A percentile compares a stretch with the other conserved stretches of the same genome.
Evolutionary conservation across 139 green algal genomes (phyloP).

Genomic region (Nannochloris sp.): DNA sequence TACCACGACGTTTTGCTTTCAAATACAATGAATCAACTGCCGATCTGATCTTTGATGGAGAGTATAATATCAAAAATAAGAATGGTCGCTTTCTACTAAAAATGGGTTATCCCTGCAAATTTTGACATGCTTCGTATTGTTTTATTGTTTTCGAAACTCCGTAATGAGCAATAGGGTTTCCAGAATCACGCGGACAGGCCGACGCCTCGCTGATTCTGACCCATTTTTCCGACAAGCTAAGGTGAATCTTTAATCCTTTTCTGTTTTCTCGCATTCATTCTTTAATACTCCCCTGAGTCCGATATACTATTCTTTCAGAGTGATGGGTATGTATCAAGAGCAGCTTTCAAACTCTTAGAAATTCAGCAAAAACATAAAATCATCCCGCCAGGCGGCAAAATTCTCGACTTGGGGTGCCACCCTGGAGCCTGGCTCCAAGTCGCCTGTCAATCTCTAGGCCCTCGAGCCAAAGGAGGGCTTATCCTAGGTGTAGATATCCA

Average conservation of each 20-base stretch:
- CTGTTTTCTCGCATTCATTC: neutral
- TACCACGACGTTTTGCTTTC: too few species aligned
- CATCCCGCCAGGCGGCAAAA: conserved; percentile 43
- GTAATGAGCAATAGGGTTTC: conserved; percentile 8
- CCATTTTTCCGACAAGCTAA: conserved; percentile 12
- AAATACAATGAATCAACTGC: too few species aligned
- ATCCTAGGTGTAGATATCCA: conserved; percentile 73
- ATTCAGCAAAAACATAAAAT: conserved; percentile 75
- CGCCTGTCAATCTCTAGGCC: conserved; percentile 69
- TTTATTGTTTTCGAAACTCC: too few species aligned
- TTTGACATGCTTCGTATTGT: too few species aligned
- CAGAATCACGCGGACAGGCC: neutral
- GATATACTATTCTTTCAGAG: conserved; percentile 30
- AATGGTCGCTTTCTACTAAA: too few species aligned
- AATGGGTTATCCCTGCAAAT: too few species aligned
- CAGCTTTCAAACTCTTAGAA: conserved; percentile 76
- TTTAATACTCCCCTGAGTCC: conserved; percentile 12
- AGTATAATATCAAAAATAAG: too few species aligned
- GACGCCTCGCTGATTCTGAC: neutral
- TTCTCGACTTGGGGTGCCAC: conserved; percentile 70
- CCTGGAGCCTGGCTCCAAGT: conserved; percentile 75
- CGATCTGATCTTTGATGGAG: too few species aligned
- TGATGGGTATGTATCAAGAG: conserved; percentile 63
- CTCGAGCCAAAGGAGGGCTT: conserved; percentile 39
- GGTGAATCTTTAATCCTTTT: neutral